Conservation (phyloP, 768 basidiomycete species). For the Leccinellum rugosiceps region DNA sequence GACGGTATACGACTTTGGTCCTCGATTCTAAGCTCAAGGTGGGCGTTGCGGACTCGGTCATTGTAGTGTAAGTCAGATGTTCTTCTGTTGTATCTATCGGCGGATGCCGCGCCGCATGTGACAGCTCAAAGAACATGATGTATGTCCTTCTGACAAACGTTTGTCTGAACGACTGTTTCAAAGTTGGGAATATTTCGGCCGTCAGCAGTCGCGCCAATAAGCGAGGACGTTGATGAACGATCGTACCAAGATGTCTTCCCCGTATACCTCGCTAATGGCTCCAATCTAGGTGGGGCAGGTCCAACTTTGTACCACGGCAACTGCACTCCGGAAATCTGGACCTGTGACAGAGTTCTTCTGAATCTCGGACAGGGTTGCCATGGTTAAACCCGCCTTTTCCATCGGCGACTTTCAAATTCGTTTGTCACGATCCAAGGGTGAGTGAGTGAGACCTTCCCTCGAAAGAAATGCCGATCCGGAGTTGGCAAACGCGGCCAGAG, state of each 20-base stretch:
- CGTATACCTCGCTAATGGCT: background rate
- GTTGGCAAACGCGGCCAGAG: constrained; percentile 5
- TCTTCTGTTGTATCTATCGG: constrained; percentile 3
- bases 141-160: background rate
- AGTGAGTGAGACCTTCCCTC: background rate
- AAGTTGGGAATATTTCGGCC: background rate
- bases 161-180: background rate
- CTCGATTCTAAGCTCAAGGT: background rate
- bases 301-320: background rate
- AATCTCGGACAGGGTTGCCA: background rate
- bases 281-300: background rate
- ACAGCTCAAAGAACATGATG: constrained; percentile 2
- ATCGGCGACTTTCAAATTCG: background rate
- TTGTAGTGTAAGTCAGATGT: background rate
- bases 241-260: background rate
- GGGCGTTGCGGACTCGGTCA: background rate
- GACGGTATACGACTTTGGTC: background rate
- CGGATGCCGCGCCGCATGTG: constrained; percentile 2
- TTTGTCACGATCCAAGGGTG: background rate
- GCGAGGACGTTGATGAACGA: background rate
- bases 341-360: background rate
- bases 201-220: background rate
- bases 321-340: background rate
- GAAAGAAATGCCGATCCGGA: background rate
- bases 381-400: background rate